phyloP scores from a whole-genome alignment of 176 grass and related monocot species.

The Carex littledalei region DNA sequence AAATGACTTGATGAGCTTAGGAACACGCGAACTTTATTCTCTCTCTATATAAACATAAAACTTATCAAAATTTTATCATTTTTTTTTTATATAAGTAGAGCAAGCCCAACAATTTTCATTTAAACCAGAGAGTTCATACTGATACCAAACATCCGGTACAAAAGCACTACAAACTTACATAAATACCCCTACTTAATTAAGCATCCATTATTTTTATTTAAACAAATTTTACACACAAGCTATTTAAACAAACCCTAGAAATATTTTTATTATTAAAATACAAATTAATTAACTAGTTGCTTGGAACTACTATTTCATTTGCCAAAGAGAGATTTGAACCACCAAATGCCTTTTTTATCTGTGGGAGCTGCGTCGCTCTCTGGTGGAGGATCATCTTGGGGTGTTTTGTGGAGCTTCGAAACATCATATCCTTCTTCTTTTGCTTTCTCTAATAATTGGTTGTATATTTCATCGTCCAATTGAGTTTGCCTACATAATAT shows the following conservation, averaged over 20 bases:
- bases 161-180: no score
- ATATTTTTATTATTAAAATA: background rate
- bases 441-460: slow-evolving; percentile 33
- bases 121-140: no score
- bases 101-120: no score
- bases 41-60: background rate
- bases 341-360: slow-evolving; percentile 49
- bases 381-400: slow-evolving; percentile 53
- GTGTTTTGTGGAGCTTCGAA: slow-evolving; percentile 34
- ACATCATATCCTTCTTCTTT: slow-evolving; percentile 48
- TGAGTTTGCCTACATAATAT: background rate
- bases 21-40: no score
- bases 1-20: no score
- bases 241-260: background rate
- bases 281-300: background rate
- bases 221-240: background rate
- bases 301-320: slow-evolving; percentile 34
- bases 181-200: no score
- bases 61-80: background rate
- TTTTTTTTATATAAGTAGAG: background rate
- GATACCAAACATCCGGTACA: no score
- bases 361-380: slow-evolving; percentile 31
- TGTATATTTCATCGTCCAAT: no score
- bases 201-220: background rate
- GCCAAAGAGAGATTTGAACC: slow-evolving; percentile 64